Evolutionary conservation across 108 stramenopile genomes (phyloP).

Genomic region (Stephanodiscus triporus): DNA sequence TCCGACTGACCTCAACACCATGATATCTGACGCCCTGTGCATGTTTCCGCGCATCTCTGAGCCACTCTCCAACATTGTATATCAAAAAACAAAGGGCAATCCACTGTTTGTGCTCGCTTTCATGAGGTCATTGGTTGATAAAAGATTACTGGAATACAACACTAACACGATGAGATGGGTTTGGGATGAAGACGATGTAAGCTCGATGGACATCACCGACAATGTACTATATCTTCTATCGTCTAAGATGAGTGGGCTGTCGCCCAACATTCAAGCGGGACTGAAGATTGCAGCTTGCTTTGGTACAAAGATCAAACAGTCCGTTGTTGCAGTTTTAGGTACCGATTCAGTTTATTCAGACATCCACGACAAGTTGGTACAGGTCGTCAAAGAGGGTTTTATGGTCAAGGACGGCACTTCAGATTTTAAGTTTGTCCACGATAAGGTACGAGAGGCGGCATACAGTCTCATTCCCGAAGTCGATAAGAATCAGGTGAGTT

Average conservation of each 20-base stretch:
- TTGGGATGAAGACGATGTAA: constrained; percentile 29
- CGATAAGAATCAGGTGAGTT: constrained; percentile 12
- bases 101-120: constrained; percentile 37
- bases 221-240: constrained; percentile 50
- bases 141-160: constrained; percentile 21
- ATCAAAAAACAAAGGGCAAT: constrained; percentile 38
- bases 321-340: constrained; percentile 1
- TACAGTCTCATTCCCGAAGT: constrained; percentile 44
- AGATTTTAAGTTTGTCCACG: constrained; percentile 50
- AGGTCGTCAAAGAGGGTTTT: constrained; percentile 28
- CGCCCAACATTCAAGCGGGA: constrained; percentile 11
- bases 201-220: constrained; percentile 32
- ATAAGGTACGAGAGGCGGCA: constrained; percentile 59
- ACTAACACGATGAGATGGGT: constrained; percentile 23
- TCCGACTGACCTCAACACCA: no score
- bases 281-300: constrained; percentile 47
- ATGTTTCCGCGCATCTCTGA: constrained; percentile 21
- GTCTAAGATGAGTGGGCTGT: constrained; percentile 35
- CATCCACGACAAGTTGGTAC: constrained; percentile 3
- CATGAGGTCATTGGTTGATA: constrained; percentile 25
- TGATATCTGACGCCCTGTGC: not conserved
- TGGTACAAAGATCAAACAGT: constrained; percentile 27
- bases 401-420: constrained; percentile 10
- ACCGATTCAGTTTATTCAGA: not conserved
- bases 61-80: constrained; percentile 28